phyloP scores from a whole-genome alignment of 2,329 filamentous ascomycete genomes.

The Claviceps arundinis region DNA sequence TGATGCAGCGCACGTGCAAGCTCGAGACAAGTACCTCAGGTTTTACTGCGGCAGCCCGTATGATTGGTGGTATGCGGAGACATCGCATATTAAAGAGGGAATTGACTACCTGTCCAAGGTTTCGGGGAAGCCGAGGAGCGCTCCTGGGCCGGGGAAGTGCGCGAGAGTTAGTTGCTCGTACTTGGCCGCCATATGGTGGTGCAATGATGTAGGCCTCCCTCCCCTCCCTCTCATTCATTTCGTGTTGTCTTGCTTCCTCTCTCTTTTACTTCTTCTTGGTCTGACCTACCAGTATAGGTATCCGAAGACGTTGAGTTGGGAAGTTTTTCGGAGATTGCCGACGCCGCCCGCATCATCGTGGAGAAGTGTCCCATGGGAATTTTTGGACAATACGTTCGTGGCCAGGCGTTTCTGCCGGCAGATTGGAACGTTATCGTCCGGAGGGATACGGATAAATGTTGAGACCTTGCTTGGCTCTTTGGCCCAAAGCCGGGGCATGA shows the following conservation, averaged over 20 bases:
- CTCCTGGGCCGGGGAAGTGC: neutral
- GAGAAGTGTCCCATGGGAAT: neutral
- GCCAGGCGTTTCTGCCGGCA: neutral
- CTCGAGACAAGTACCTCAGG: neutral
- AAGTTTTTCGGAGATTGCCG: neutral
- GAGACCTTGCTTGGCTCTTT: no score
- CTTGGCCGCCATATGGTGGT: slow-evolving; percentile 1
- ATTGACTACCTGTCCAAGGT: neutral
- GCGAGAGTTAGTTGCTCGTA: neutral
- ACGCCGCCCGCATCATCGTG: neutral
- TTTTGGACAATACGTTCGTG: neutral
- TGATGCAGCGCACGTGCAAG: neutral
- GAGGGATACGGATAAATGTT: no score
- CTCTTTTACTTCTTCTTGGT: no score
- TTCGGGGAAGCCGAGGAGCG: neutral
- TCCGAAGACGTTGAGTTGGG: neutral
- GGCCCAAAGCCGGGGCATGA: no score
- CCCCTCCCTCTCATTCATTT: neutral
- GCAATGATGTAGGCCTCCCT: slow-evolving; percentile 1
- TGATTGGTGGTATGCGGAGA: neutral
- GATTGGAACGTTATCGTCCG: neutral
- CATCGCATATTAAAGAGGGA: neutral
- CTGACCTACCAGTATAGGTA: neutral
- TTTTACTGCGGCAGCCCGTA: neutral
- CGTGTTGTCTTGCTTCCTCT: neutral